Evolutionary conservation across 75 land plant species (phyloP).

Genomic region (Gnetum montanum): DNA sequence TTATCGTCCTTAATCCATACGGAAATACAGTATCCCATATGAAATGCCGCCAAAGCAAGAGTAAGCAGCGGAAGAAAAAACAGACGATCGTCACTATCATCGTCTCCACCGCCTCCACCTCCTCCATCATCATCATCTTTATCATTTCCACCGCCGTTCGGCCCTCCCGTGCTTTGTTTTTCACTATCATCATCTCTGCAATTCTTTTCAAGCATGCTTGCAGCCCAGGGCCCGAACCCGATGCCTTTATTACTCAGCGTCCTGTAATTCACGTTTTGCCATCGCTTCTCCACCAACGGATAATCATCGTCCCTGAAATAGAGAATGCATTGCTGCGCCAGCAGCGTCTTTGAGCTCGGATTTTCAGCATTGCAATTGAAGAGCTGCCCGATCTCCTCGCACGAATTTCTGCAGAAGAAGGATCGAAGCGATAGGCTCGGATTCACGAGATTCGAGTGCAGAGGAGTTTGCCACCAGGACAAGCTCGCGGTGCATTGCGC

Average conservation of each 20-base stretch:
- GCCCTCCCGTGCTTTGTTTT: conserved; percentile 18
- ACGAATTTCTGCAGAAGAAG: background rate
- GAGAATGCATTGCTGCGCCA: background rate
- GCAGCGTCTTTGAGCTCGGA: background rate
- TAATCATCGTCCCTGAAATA: conserved; percentile 41
- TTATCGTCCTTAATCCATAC: conserved; percentile 42
- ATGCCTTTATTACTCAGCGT: conserved; percentile 9
- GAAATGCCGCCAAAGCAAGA: conserved; percentile 38
- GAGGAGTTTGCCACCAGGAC: background rate
- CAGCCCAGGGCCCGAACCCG: conserved; percentile 31
- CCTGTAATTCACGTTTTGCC: no score
- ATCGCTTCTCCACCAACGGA: no score
- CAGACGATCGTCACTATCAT: conserved; percentile 24
- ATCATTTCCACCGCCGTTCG: conserved; percentile 23
- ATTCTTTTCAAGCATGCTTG: conserved; percentile 25
- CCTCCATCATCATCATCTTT: conserved; percentile 27
- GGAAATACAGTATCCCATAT: conserved; percentile 41
- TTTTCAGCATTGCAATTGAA: background rate
- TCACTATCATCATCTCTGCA: conserved; percentile 5
- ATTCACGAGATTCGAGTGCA: background rate
- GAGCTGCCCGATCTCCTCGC: background rate
- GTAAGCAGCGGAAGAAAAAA: conserved; percentile 30
- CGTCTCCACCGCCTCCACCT: conserved; percentile 31
- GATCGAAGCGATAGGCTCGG: background rate
- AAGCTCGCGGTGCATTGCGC: background rate